Conservation (phyloP, 2,329 filamentous ascomycete genomes). For the Cytospora piceicola region DNA sequence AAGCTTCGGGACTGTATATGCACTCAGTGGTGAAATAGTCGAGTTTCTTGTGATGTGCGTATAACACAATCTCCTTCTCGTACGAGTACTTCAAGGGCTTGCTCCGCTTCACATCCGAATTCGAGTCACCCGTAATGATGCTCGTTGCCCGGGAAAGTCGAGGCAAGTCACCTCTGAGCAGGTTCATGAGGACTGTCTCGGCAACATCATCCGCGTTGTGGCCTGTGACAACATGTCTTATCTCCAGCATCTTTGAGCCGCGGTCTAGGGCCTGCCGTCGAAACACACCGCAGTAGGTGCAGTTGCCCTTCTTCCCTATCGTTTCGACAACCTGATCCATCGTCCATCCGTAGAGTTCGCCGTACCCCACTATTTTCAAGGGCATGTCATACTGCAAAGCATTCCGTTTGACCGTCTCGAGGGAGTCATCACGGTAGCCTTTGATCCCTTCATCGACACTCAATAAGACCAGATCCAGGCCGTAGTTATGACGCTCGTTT, state of each 20-base stretch:
- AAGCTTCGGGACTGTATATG: slow-evolving; percentile 97
- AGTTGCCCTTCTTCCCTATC: slow-evolving; percentile 97
- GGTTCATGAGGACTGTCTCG: slow-evolving; percentile 97
- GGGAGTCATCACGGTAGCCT: slow-evolving; percentile 91
- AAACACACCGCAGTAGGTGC: slow-evolving; percentile 98
- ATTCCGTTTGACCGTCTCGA: slow-evolving; percentile 96
- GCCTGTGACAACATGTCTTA: slow-evolving; percentile 93
- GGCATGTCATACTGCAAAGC: slow-evolving; percentile 89
- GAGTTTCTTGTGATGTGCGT: slow-evolving; percentile 93
- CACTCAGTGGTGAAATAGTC: slow-evolving; percentile 99
- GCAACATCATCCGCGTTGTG: slow-evolving; percentile 98
- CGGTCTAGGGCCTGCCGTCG: slow-evolving; percentile 90
- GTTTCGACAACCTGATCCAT: slow-evolving; percentile 99
- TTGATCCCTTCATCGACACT: slow-evolving; percentile 98
- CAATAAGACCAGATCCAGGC: slow-evolving; percentile 80
- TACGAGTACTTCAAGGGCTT: slow-evolving; percentile 98
- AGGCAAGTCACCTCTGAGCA: slow-evolving; percentile 86
- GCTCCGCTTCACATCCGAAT: slow-evolving; percentile 89
- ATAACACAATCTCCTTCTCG: slow-evolving; percentile 98
- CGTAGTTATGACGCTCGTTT: slow-evolving; percentile 87
- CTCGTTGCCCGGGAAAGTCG: slow-evolving; percentile 85
- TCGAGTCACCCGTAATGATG: slow-evolving; percentile 78
- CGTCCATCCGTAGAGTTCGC: slow-evolving; percentile 95
- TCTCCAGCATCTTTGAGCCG: slow-evolving; percentile 83
- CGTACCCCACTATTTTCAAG: slow-evolving; percentile 89